These are phyloP conservation scores for Trametes elegans DNA, from an alignment of 768 basidiomycete genomes.

Conservation along the genomic window DNA sequence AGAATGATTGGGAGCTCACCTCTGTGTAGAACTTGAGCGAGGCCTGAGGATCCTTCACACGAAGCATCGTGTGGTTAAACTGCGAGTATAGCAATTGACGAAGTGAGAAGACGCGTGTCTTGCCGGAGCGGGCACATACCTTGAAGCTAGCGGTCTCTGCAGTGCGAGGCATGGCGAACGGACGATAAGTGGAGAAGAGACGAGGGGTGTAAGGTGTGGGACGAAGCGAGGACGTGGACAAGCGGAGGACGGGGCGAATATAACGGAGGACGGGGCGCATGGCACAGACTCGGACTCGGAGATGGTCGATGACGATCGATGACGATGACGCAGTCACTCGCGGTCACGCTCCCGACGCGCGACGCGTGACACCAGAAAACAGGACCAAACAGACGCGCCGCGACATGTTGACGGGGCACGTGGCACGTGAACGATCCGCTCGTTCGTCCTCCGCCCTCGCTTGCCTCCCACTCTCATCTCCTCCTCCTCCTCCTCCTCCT, in stretches of 20 bases:
- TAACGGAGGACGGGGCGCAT: background rate
- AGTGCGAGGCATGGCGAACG: slow-evolving; percentile 53
- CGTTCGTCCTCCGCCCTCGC: background rate
- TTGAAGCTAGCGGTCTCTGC: slow-evolving; percentile 65
- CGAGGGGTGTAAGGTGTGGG: background rate
- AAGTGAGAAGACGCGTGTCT: background rate
- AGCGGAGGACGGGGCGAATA: background rate
- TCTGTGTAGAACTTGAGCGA: slow-evolving; percentile 82
- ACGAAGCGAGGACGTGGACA: background rate
- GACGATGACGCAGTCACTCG: background rate
- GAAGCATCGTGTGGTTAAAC: slow-evolving; percentile 89
- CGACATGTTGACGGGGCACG: slow-evolving; percentile 20
- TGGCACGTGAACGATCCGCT: slow-evolving; percentile 1
- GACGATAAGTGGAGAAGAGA: slow-evolving; percentile 2
- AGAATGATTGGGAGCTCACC: slow-evolving; percentile 35
- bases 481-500: slow-evolving; percentile 4
- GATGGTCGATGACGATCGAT: slow-evolving; percentile 2
- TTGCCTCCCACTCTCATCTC: too few species aligned
- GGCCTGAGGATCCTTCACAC: slow-evolving; percentile 82
- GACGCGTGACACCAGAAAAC: slow-evolving; percentile 19
- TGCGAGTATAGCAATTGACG: slow-evolving; percentile 31
- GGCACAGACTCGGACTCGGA: background rate
- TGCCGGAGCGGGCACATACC: slow-evolving; percentile 30
- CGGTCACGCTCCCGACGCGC: slow-evolving; percentile 8
- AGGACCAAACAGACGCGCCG: slow-evolving; percentile 20